A percentile compares a stretch with the other conserved stretches of the same genome.
Conservation (phyloP, 1,284 basidiomycete species). For the Coniferiporia sulphurascens region DNA sequence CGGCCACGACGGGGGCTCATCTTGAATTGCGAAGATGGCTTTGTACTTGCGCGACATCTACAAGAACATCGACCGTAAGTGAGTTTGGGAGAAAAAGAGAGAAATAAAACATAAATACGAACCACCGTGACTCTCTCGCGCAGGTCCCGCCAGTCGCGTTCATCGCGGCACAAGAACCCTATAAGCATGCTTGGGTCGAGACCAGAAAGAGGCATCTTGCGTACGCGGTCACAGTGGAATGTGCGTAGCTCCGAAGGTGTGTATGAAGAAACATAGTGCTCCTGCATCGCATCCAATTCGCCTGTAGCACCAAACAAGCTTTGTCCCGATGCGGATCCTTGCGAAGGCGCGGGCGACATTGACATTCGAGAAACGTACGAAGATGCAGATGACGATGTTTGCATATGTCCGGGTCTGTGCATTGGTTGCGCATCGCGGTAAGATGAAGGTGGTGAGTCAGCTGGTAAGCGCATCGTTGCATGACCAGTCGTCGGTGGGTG, state of each 20-base stretch:
- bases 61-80: background rate
- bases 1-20: slow-evolving; percentile 81
- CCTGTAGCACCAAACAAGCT: slow-evolving; percentile 19
- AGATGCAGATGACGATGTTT: slow-evolving; percentile 45
- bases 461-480: slow-evolving; percentile 3
- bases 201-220: slow-evolving; percentile 89
- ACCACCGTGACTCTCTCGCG: slow-evolving; percentile 69
- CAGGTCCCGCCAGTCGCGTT: slow-evolving; percentile 83
- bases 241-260: slow-evolving; percentile 66
- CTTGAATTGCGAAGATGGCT: slow-evolving; percentile 77
- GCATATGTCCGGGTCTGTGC: slow-evolving; percentile 52
- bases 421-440: slow-evolving; percentile 46
- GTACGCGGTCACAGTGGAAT: slow-evolving; percentile 91
- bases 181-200: slow-evolving; percentile 97
- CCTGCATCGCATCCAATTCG: slow-evolving; percentile 38
- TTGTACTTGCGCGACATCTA: slow-evolving; percentile 56
- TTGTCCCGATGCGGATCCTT: slow-evolving; percentile 9
- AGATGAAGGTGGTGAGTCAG: slow-evolving; percentile 48
- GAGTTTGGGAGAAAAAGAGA: too few species aligned
- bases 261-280: slow-evolving; percentile 66
- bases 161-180: slow-evolving; percentile 83
- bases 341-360: slow-evolving; percentile 9
- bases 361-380: slow-evolving; percentile 20
- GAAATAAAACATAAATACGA: background rate
- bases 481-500: slow-evolving; percentile 39